Evolutionary conservation across 495 filamentous ascomycete genomes (phyloP).

Genomic region (Neurospora sp.): DNA sequence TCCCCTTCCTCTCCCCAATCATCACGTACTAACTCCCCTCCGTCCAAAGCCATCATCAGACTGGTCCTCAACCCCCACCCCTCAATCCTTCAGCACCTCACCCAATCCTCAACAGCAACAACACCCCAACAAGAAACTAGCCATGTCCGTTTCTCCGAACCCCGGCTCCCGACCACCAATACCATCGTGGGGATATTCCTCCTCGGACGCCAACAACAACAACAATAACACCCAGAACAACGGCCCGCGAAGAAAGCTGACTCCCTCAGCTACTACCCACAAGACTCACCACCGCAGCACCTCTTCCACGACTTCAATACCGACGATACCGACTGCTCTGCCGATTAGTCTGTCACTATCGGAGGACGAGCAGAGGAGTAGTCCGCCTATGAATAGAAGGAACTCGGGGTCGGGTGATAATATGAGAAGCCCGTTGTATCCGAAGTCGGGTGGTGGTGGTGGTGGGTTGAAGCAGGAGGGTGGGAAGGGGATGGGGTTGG

Average conservation of each 20-base stretch:
- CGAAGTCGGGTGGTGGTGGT: slow-evolving; percentile 26
- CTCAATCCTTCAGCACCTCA: slow-evolving; percentile 7
- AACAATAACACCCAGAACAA: background rate
- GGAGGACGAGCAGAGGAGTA: slow-evolving; percentile 57
- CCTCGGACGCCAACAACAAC: slow-evolving; percentile 9
- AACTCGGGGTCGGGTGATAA: slow-evolving; percentile 14
- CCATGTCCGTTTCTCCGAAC: slow-evolving; percentile 10
- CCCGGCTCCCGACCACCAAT: slow-evolving; percentile 14
- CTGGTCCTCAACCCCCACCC: slow-evolving; percentile 1
- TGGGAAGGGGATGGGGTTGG: no score
- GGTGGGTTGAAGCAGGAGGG: background rate
- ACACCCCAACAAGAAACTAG: slow-evolving; percentile 19
- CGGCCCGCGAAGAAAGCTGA: background rate
- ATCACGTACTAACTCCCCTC: background rate
- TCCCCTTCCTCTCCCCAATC: background rate
- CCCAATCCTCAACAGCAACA: slow-evolving; percentile 4
- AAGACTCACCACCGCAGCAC: background rate
- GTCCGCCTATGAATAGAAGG: slow-evolving; percentile 29
- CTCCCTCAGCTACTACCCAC: background rate
- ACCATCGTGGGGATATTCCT: slow-evolving; percentile 12
- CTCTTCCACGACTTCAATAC: slow-evolving; percentile 4
- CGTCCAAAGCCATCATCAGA: background rate
- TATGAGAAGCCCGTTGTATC: slow-evolving; percentile 24
- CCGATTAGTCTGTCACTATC: slow-evolving; percentile 68
- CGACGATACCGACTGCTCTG: slow-evolving; percentile 7